These are phyloP conservation scores for Ajuga reptans DNA, from an alignment of 305 asterid species.

Conservation along the genomic window DNA sequence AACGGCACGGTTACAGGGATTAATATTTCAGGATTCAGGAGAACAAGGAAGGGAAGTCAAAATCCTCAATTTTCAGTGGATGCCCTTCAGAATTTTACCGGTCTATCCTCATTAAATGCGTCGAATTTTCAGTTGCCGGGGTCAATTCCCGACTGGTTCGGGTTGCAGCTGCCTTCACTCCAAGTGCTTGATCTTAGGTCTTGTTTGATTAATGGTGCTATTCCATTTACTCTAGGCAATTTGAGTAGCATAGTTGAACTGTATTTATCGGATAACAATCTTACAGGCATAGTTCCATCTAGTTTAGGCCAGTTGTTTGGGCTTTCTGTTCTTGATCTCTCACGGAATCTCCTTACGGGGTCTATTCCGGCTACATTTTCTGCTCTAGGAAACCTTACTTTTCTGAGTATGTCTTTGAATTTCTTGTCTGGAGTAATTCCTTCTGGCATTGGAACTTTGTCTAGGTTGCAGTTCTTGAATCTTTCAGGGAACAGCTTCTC, in stretches of 20 bases:
- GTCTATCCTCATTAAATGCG: conserved; percentile 56
- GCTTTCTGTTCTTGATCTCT: conserved; percentile 63
- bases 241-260: conserved; percentile 44
- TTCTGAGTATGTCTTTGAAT: conserved; percentile 59
- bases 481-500: conserved; percentile 66
- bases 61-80: conserved; percentile 61
- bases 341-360: conserved; percentile 56
- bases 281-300: conserved; percentile 50
- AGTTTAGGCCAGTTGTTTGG: conserved; percentile 47
- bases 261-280: conserved; percentile 50
- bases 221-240: conserved; percentile 55
- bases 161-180: conserved; percentile 42
- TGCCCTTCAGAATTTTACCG: conserved; percentile 57
- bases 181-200: conserved; percentile 76
- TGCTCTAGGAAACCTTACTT: conserved; percentile 45
- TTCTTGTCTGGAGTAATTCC: conserved; percentile 57
- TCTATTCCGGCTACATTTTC: conserved; percentile 36
- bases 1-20: conserved; percentile 51
- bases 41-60: conserved; percentile 46
- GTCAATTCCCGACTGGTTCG: conserved; percentile 75
- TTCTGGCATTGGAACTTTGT: conserved; percentile 44
- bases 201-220: conserved; percentile 44
- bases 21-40: conserved; percentile 49
- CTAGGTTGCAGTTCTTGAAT: conserved; percentile 53
- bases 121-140: conserved; percentile 66